These are phyloP conservation scores for Wickerhamia fluorescens DNA, from an alignment of 805 yeast genomes.

Conservation along the genomic window DNA sequence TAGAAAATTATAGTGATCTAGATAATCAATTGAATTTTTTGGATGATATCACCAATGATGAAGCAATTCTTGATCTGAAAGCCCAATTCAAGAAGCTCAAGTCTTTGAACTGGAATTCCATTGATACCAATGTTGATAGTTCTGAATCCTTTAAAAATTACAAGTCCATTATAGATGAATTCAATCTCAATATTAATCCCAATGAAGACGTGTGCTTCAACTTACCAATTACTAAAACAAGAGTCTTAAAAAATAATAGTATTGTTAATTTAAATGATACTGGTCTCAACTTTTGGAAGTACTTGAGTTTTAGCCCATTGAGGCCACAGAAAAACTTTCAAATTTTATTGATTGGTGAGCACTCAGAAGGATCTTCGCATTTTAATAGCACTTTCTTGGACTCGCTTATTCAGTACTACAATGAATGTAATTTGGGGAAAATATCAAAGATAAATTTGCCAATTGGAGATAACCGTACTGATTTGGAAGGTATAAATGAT, in stretches of 20 bases:
- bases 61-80: slow-evolving; percentile 17
- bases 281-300: slow-evolving; percentile 49
- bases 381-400: slow-evolving; percentile 33
- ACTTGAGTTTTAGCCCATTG: slow-evolving; percentile 50
- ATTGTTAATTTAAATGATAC: slow-evolving; percentile 40
- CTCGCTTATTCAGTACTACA: slow-evolving; percentile 37
- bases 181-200: slow-evolving; percentile 5
- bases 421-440: slow-evolving; percentile 43
- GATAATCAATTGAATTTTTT: slow-evolving; percentile 29
- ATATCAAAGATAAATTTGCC: slow-evolving; percentile 25
- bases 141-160: slow-evolving; percentile 16
- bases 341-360: slow-evolving; percentile 39
- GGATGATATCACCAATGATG: slow-evolving; percentile 30
- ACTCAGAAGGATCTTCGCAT: slow-evolving; percentile 13
- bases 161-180: slow-evolving; percentile 10
- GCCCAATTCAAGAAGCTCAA: slow-evolving; percentile 15
- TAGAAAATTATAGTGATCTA: slow-evolving; percentile 13
- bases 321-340: slow-evolving; percentile 45
- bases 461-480: slow-evolving; percentile 20
- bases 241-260: slow-evolving; percentile 28
- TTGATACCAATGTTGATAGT: slow-evolving; percentile 13
- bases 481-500: slow-evolving; percentile 22
- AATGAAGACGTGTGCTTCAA: slow-evolving; percentile 16
- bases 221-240: slow-evolving; percentile 20
- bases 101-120: slow-evolving; percentile 29